phyloP scores from a whole-genome alignment of 768 basidiomycete genomes.

The Lanmaoa rubissima region DNA sequence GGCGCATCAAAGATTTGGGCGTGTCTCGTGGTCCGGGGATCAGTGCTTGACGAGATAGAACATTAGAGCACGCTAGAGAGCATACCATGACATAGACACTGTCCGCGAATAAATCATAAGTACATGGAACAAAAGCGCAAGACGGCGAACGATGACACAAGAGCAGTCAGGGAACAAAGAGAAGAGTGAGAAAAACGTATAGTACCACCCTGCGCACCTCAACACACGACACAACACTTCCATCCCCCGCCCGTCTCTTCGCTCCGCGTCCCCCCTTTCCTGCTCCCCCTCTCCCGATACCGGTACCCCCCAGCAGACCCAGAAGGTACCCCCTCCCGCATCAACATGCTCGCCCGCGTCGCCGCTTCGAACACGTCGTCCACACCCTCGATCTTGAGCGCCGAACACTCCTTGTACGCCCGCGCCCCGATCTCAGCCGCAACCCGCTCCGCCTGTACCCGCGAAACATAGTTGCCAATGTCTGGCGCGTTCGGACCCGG shows the following conservation, averaged over 20 bases:
- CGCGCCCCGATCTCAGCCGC: conserved; percentile 85
- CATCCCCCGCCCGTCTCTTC: conserved; percentile 41
- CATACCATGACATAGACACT: conserved; percentile 3
- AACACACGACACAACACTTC: conserved; percentile 72
- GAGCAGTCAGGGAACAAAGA: background rate
- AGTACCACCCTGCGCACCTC: background rate
- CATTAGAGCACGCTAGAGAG: too few species aligned
- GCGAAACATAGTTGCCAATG: conserved; percentile 62
- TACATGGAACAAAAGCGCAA: conserved; percentile 2
- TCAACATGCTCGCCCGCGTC: conserved; percentile 94
- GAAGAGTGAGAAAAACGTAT: background rate
- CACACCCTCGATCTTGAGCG: conserved; percentile 86
- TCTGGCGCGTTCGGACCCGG: conserved; percentile 50
- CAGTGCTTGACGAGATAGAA: background rate
- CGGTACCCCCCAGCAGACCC: conserved; percentile 51
- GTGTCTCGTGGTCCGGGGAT: conserved; percentile 33
- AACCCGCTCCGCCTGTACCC: conserved; percentile 77
- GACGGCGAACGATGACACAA: background rate
- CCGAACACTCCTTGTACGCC: conserved; percentile 93
- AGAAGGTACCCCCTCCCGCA: conserved; percentile 76
- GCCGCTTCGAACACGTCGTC: conserved; percentile 98
- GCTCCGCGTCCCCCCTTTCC: conserved; percentile 36
- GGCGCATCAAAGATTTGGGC: conserved; percentile 57
- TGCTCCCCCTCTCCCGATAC: conserved; percentile 41
- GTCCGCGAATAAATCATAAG: conserved; percentile 16